phyloP scores from a whole-genome alignment of 192 early-diverging fungal genomes.

The Hyaloraphidium curvatum region DNA sequence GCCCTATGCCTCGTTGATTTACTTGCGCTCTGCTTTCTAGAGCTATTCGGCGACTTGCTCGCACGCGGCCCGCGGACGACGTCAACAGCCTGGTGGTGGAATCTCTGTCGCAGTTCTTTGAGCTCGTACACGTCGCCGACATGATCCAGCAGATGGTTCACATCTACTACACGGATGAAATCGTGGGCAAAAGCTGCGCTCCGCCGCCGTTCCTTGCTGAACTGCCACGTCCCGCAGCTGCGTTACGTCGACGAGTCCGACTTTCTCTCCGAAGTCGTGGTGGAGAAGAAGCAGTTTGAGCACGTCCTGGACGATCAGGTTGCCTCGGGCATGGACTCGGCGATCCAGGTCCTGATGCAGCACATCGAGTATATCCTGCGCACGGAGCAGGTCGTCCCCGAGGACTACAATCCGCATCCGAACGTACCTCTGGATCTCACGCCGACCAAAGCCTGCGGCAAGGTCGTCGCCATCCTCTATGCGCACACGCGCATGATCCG shows the following conservation, averaged over 20 bases:
- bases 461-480: conserved; percentile 56
- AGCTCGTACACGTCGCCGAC: conserved; percentile 84
- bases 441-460: conserved; percentile 62
- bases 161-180: conserved; percentile 76
- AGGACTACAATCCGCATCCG: conserved; percentile 55
- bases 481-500: conserved; percentile 51
- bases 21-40: conserved; percentile 10
- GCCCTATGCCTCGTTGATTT: neutral
- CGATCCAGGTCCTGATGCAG: conserved; percentile 65
- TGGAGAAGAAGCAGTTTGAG: conserved; percentile 83
- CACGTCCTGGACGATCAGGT: conserved; percentile 71
- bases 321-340: conserved; percentile 78
- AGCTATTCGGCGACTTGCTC: conserved; percentile 21
- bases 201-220: conserved; percentile 1
- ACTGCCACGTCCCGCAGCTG: neutral
- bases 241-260: conserved; percentile 60
- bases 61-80: conserved; percentile 23
- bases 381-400: conserved; percentile 38
- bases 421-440: conserved; percentile 35
- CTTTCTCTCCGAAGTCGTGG: conserved; percentile 74
- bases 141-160: conserved; percentile 85
- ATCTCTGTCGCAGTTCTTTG: conserved; percentile 68
- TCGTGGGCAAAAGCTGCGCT: conserved; percentile 24
- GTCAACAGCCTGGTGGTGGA: conserved; percentile 25
- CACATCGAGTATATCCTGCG: conserved; percentile 68